Conservation (phyloP, 2,329 filamentous ascomycete genomes). For the Gliomastix tumulicola region DNA sequence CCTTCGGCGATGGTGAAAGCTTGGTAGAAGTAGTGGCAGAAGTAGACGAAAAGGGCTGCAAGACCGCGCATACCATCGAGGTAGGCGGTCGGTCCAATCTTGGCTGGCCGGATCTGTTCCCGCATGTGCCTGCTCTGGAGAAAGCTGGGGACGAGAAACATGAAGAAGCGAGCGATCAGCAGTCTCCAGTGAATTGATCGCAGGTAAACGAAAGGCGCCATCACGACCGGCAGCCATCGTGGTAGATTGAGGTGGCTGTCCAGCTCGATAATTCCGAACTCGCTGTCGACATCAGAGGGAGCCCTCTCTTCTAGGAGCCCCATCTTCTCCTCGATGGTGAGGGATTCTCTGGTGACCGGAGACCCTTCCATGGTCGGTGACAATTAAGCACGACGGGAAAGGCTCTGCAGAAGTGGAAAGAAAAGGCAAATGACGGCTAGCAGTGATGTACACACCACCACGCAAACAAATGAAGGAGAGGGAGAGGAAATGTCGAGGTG, state of each 20-base stretch:
- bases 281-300: constrained; percentile 36
- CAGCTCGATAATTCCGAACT: constrained; percentile 22
- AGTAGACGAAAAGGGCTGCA: constrained; percentile 47
- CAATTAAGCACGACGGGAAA: no score
- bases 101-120: constrained; percentile 30
- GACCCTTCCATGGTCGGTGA: no score
- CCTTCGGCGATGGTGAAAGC: constrained; percentile 43
- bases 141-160: constrained; percentile 48
- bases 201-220: constrained; percentile 16
- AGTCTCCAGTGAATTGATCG: constrained; percentile 25
- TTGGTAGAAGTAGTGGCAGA: constrained; percentile 50
- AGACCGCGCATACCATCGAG: constrained; percentile 52
- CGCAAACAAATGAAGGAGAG: no score
- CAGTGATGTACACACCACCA: no score
- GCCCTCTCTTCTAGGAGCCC: constrained; percentile 35
- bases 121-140: constrained; percentile 34
- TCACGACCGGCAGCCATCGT: constrained; percentile 22
- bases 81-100: constrained; percentile 45
- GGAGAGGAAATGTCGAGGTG: no score
- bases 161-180: constrained; percentile 25
- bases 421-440: no score
- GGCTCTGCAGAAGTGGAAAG: no score
- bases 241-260: constrained; percentile 22
- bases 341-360: no score
- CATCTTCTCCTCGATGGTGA: constrained; percentile 38